phyloP scores from a whole-genome alignment of 345 rosid genomes.

The Alliaria petiolata region DNA sequence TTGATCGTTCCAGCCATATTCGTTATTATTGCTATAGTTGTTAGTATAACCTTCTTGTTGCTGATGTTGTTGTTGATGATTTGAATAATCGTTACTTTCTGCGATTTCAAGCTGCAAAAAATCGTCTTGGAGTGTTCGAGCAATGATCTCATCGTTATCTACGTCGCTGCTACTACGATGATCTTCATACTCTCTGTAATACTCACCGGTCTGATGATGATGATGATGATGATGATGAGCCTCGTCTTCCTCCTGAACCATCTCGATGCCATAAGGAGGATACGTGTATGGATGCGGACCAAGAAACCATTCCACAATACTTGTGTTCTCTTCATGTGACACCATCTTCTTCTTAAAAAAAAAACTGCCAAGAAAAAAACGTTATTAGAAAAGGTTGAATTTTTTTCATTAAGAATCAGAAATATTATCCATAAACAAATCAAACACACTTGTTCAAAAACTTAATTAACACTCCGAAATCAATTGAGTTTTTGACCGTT shows the following conservation, averaged over 20 bases:
- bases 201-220: conserved; percentile 34
- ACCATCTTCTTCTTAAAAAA: background rate
- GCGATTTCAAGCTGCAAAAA: conserved; percentile 67
- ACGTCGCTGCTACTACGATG: conserved; percentile 39
- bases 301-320: conserved; percentile 63
- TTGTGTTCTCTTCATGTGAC: conserved; percentile 34
- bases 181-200: conserved; percentile 49
- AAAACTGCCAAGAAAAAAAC: background rate
- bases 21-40: conserved; percentile 26
- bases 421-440: conserved; percentile 14
- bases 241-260: conserved; percentile 32
- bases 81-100: conserved; percentile 46
- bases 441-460: background rate
- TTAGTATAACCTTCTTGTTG: conserved; percentile 33
- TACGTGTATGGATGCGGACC: conserved; percentile 43
- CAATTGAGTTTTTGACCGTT: background rate
- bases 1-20: conserved; percentile 43
- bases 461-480: background rate
- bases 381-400: background rate
- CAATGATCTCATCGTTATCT: conserved; percentile 87
- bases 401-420: background rate
- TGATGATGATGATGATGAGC: conserved; percentile 13
- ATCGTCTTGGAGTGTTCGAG: conserved; percentile 79
- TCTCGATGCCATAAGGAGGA: conserved; percentile 50
- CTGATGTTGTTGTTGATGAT: conserved; percentile 26